phyloP scores from a whole-genome alignment of 208 protist genomes.

The Angomonas ambiguus region DNA sequence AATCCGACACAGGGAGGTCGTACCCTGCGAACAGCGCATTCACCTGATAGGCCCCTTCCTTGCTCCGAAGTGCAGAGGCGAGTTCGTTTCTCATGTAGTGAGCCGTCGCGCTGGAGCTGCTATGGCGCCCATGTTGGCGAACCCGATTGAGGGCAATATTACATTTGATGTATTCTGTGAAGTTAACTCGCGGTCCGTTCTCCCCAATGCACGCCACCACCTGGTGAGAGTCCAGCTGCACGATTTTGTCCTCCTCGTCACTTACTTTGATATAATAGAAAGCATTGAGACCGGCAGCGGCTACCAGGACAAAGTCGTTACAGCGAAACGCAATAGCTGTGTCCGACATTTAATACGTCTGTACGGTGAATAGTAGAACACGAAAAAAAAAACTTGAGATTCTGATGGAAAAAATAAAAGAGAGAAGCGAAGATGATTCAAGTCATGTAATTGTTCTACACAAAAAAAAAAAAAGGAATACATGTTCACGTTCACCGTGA shows the following conservation, averaged over 20 bases:
- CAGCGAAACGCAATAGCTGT: constrained; percentile 86
- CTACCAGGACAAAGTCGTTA: constrained; percentile 82
- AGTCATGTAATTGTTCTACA: constrained; percentile 4
- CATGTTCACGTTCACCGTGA: no score
- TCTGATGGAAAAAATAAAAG: neutral
- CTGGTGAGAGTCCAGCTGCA: constrained; percentile 81
- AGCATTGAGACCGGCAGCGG: constrained; percentile 74
- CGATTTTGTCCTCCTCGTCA: constrained; percentile 92
- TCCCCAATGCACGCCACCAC: constrained; percentile 86
- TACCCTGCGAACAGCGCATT: constrained; percentile 91
- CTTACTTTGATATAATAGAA: constrained; percentile 94
- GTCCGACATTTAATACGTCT: constrained; percentile 57
- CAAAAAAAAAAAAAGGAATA: constrained; percentile 6
- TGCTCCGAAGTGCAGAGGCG: constrained; percentile 78
- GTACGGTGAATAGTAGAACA: no score
- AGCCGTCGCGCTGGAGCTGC: constrained; percentile 76
- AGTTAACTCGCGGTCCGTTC: constrained; percentile 89
- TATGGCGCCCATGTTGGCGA: constrained; percentile 74
- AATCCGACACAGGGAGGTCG: constrained; percentile 70
- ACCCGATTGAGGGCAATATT: constrained; percentile 86
- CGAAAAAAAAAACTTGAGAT: no score
- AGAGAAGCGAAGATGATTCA: no score
- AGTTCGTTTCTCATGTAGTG: constrained; percentile 88
- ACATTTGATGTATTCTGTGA: constrained; percentile 92
- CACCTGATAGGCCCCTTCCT: constrained; percentile 80